A percentile compares a stretch with the other conserved stretches of the same genome.
Conservation (phyloP, 306 rosid genomes). For the Inga leiocalycina region DNA sequence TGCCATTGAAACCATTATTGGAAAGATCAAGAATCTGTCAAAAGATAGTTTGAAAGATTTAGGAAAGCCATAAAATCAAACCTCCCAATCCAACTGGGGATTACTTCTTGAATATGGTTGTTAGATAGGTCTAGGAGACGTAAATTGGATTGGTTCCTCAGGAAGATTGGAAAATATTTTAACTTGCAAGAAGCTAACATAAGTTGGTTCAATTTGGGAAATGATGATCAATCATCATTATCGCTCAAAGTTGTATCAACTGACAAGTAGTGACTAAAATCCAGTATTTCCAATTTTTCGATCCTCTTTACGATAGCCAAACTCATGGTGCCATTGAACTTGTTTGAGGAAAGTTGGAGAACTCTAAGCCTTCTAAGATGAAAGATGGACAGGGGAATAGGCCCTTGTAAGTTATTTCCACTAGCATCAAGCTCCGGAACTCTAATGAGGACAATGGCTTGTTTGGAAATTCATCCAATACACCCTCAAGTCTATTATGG, state of each 20-base stretch:
- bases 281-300: constrained; percentile 36
- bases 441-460: constrained; percentile 22
- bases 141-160: constrained; percentile 39
- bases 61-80: not conserved
- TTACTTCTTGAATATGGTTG: constrained; percentile 44
- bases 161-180: constrained; percentile 35
- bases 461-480: constrained; percentile 15
- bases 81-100: constrained; percentile 66
- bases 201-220: constrained; percentile 19
- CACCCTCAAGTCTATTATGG: constrained; percentile 31
- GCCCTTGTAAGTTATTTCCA: constrained; percentile 48
- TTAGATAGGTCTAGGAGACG: constrained; percentile 33
- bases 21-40: constrained; percentile 45
- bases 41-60: constrained; percentile 60
- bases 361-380: constrained; percentile 27
- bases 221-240: not conserved
- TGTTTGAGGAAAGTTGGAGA: constrained; percentile 56
- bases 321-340: constrained; percentile 39
- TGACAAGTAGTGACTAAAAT: constrained; percentile 40
- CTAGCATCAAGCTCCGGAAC: constrained; percentile 38
- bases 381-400: constrained; percentile 40
- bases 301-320: constrained; percentile 19
- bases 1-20: constrained; percentile 22
- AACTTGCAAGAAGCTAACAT: constrained; percentile 45
- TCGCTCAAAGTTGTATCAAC: not conserved